Evolutionary conservation across 1,139 yeast genomes (phyloP), one percentile per base, ranked within the genome.

Genomic region (Geotrichum bryndzae): DNA sequence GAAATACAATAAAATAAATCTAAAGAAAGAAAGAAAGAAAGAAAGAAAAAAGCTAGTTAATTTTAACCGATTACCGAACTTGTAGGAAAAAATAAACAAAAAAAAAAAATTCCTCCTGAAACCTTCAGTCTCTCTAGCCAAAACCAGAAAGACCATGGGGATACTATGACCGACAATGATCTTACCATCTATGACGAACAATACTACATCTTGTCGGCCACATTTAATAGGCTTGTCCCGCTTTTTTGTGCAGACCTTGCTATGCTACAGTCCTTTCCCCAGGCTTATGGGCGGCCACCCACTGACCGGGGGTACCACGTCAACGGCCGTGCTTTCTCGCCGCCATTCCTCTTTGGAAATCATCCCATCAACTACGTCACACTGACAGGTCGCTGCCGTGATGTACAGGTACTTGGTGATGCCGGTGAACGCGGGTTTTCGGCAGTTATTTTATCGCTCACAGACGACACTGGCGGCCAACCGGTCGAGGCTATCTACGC

Each of bases 331-430:
- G 54, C 31, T 15, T 41, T 41, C 10, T 41, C 45, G 23, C 61
- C 62, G 18, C 66, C 69, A n/a, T 69, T 65, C 57, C 65, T 67
- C 51, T 68, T 63, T 63, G 61, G 63, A 18, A 68, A 69, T 61
- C 72, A 69, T 53, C 73, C 73, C 2, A 66, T 70, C 51, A 68
- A 66, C 56, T 68, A 65, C 57, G 71, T 69, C 15, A 55, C 66
- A 5, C 52, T 69, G 23, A 63, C 68, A 23, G 73, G 68, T 3
- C 59, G 63, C 50, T 69, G 72, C 53, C 45, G 65, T 2, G 56
- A 53, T 10, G 60, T 66, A 3, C 54, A 53, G 22, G 57, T 41
- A 7, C 48, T 41, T 5, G 48, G 48, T n/a, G 48, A 23, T 41
- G 8, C 23, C 13, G 48, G 48, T 41, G 48, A 41, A n/a, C n/a